Conservation (phyloP, 2,329 filamentous ascomycete genomes). For the Rhynchosporium secalis region DNA sequence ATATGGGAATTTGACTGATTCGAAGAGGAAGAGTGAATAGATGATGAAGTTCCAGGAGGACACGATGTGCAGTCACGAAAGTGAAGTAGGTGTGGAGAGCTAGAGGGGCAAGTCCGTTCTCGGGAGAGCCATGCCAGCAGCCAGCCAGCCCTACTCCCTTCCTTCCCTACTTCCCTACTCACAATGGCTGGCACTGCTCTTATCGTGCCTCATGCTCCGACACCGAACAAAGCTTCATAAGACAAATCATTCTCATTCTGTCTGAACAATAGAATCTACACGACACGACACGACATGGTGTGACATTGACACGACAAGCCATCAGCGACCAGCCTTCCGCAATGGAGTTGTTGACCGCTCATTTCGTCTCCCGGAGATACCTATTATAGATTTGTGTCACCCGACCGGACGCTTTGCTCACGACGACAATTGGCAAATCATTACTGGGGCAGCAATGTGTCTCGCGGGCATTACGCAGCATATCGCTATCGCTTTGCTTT, state of each 20-base stretch:
- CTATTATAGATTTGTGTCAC: neutral
- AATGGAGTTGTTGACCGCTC: neutral
- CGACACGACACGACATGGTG: neutral
- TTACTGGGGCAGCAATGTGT: constrained; percentile 1
- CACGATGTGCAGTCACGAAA: constrained; percentile 5
- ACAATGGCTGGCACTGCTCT: constrained; percentile 7
- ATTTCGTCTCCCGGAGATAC: constrained; percentile 3
- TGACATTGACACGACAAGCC: neutral
- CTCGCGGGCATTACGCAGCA: neutral
- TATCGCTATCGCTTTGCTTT: neutral
- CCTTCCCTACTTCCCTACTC: neutral
- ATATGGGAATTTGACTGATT: neutral
- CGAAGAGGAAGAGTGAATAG: neutral
- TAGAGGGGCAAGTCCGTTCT: constrained; percentile 16
- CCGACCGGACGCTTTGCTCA: constrained; percentile 1
- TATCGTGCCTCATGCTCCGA: constrained; percentile 8
- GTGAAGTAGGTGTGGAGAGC: constrained; percentile 12
- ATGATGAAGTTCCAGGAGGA: neutral
- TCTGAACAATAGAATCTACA: neutral
- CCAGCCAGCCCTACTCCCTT: neutral
- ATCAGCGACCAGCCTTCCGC: constrained; percentile 2
- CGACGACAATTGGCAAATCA: constrained; percentile 8
- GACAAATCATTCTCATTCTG: neutral
- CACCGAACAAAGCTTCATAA: neutral
- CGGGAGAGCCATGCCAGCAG: constrained; percentile 5